Evolutionary conservation across 2,329 filamentous ascomycete species (phyloP).

Genomic region (Decorospora gaudefroyi): DNA sequence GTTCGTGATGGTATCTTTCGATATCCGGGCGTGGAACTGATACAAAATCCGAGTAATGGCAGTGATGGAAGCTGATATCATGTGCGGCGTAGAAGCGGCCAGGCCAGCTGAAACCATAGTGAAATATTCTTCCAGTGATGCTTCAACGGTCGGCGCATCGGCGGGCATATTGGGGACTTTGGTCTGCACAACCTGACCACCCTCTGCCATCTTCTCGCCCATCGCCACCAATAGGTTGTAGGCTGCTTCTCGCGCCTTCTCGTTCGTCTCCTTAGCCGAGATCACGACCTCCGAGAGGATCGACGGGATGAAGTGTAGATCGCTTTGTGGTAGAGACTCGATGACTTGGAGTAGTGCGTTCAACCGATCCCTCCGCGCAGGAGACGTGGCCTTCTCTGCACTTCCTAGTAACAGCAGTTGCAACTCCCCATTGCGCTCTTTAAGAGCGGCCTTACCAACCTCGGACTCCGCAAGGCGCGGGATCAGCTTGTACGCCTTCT

Average conservation of each 20-base stretch:
- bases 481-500: slow-evolving; percentile 98
- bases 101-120: slow-evolving; percentile 98
- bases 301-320: slow-evolving; percentile 90
- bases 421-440: slow-evolving; percentile 75
- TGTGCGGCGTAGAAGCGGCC: slow-evolving; percentile 89
- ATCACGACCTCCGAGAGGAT: slow-evolving; percentile 94
- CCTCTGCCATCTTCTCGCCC: slow-evolving; percentile 78
- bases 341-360: slow-evolving; percentile 81
- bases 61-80: slow-evolving; percentile 97
- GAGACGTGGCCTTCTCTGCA: slow-evolving; percentile 81
- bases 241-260: slow-evolving; percentile 84
- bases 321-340: slow-evolving; percentile 73
- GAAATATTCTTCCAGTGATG: slow-evolving; percentile 91
- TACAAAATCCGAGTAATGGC: slow-evolving; percentile 92
- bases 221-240: slow-evolving; percentile 90
- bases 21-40: slow-evolving; percentile 77
- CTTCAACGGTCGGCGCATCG: slow-evolving; percentile 75
- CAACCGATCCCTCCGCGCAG: slow-evolving; percentile 83
- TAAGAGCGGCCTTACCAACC: slow-evolving; percentile 73
- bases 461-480: slow-evolving; percentile 84
- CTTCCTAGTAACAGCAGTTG: slow-evolving; percentile 80
- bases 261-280: slow-evolving; percentile 96
- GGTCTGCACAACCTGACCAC: slow-evolving; percentile 78
- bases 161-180: slow-evolving; percentile 85
- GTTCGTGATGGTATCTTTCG: slow-evolving; percentile 72